phyloP scores from a whole-genome alignment of 768 basidiomycete genomes.

The Pleurotus djamor region DNA sequence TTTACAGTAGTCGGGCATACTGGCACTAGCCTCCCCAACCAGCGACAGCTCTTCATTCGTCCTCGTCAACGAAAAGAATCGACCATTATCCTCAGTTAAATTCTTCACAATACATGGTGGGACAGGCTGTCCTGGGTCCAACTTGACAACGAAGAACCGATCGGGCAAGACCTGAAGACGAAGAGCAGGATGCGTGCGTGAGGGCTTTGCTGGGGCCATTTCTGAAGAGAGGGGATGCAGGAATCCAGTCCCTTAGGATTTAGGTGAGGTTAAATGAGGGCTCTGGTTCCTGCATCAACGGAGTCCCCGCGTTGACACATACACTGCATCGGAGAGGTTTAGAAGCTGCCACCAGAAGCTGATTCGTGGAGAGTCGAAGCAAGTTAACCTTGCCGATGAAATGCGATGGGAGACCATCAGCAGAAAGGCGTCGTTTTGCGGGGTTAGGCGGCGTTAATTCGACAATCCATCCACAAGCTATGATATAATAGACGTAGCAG shows the following conservation, averaged over 20 bases:
- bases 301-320: constrained; percentile 1
- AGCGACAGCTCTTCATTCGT: constrained; percentile 63
- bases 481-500: not conserved
- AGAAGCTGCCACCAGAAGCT: constrained; percentile 1
- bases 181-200: constrained; percentile 41
- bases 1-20: constrained; percentile 29
- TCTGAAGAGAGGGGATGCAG: not conserved
- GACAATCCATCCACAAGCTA: not conserved
- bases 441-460: constrained; percentile 17
- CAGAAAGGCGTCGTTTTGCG: not conserved
- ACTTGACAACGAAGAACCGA: constrained; percentile 44
- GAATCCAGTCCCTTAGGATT: not conserved
- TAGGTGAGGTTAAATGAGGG: not conserved
- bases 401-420: not conserved
- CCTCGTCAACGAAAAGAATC: constrained; percentile 54
- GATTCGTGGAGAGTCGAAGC: not conserved
- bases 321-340: constrained; percentile 1
- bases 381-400: not conserved
- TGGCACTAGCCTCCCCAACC: constrained; percentile 40
- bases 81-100: constrained; percentile 19
- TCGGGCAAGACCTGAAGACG: constrained; percentile 42
- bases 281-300: constrained; percentile 1
- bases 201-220: constrained; percentile 22
- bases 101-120: constrained; percentile 30
- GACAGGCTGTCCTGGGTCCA: constrained; percentile 32